Evolutionary conservation across 768 basidiomycete species (phyloP), one percentile per base, ranked within the genome.

Genomic region (Naganishia antarctica): DNA sequence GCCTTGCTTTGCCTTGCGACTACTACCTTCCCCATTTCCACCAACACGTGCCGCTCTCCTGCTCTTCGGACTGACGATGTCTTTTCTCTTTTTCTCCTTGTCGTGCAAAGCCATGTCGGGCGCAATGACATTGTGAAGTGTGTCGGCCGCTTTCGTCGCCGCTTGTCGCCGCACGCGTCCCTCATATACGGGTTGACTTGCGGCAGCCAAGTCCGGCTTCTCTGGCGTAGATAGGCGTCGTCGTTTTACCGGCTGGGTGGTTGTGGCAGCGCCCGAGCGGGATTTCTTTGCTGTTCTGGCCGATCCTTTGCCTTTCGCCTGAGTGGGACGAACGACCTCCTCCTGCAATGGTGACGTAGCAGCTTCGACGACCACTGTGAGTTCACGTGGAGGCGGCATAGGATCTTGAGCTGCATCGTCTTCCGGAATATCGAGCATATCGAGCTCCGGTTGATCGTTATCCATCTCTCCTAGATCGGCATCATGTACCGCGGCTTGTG

Each of bases 81-180:
- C 63, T 44, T 64, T 65, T 51, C 68, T 60, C 68, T 83, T 83
- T 80, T 83, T 80, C 78, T 91, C 86, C 69, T 83, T 82, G 73
- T 90, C 84, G 70, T 81, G 91, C 63, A 80, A 83, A 43, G 85
- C 68, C 2, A 89, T 80, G 68, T 91, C 90, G 0, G 89, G 89
- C 85, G 91, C 90, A 63, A 91, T 79, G 11, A 57, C 23, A 58
- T 79, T 79, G 46, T 79, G 80, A 50, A 84, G 69, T 44, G 78
- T 78, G 53, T 78, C 76, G 3, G 74, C 79, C 9, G 84, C 84
- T 60, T 78, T 83, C 76, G 72, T 85, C 66, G 79, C 84, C 71
- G 81, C 91, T 68, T 78, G 80, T 70, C 81, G 85, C 75, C 70
- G 65, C 0, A 68, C 60, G 31, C 57, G 43, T 31, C 60, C 50